These are phyloP conservation scores for Daldinia bambusicola DNA, from an alignment of 495 filamentous ascomycete species.

Conservation along the genomic window DNA sequence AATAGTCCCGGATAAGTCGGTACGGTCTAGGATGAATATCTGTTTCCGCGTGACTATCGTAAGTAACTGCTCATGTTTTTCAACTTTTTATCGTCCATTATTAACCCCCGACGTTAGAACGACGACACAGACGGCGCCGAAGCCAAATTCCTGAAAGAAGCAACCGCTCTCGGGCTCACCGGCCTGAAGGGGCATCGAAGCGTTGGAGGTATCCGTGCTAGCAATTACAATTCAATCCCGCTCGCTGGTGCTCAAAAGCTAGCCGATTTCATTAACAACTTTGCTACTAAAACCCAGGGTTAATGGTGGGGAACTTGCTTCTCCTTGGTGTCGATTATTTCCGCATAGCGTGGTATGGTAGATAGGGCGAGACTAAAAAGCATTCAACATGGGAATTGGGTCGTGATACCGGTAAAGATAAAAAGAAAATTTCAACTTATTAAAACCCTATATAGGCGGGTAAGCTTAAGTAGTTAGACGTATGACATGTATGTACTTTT, in stretches of 20 bases:
- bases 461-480: slow-evolving; percentile 11
- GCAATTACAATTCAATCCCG: slow-evolving; percentile 73
- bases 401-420: slow-evolving; percentile 8
- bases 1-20: slow-evolving; percentile 76
- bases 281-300: slow-evolving; percentile 57
- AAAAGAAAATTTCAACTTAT: slow-evolving; percentile 18
- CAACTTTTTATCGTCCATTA: neutral
- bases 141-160: slow-evolving; percentile 80
- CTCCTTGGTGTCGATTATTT: slow-evolving; percentile 25
- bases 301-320: neutral
- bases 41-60: slow-evolving; percentile 79
- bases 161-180: slow-evolving; percentile 67
- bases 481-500: too few species aligned
- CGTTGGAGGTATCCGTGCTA: slow-evolving; percentile 75
- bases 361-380: slow-evolving; percentile 10
- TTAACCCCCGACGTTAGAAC: slow-evolving; percentile 43
- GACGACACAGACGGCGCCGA: slow-evolving; percentile 70
- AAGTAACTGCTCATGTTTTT: slow-evolving; percentile 17
- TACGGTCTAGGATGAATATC: slow-evolving; percentile 89
- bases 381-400: slow-evolving; percentile 40
- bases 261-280: slow-evolving; percentile 65
- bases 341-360: slow-evolving; percentile 10
- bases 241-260: slow-evolving; percentile 68
- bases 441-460: slow-evolving; percentile 17
- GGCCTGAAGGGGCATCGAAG: slow-evolving; percentile 86